Evolutionary conservation across 495 filamentous ascomycete genomes (phyloP), one percentile per base, ranked within the genome.

Genomic region (Penicillium malachiteum): DNA sequence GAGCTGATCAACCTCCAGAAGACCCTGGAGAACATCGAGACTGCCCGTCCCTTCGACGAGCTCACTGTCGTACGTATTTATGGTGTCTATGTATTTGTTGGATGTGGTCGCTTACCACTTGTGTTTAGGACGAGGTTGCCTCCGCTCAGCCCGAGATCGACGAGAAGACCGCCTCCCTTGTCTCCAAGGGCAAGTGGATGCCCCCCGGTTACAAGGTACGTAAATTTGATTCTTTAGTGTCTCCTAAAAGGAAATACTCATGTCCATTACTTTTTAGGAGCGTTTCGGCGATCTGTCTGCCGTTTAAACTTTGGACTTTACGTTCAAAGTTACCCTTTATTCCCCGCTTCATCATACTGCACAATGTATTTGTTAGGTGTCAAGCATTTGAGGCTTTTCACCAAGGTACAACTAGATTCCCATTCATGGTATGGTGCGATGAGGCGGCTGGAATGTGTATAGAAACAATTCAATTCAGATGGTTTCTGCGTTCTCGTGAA

Each of bases 191-290:
- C 75, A 89, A 92, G 81, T 99, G 95, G 95, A 80, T 84, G 77
- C 91, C 94, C 63, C 91, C 95, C 46, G 95, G 95, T 69, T 99
- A 99, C 87, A 96, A 96, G 91, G 92, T 91, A 76, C 56, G 84
- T 78, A 58, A 17, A 1, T 43, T 8, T 7, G 40, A 13, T 26
- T 35, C 11, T n/a, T 11, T 39, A 3, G n/a, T 13, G n/a, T 14
- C 30, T 40, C 13, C 14, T 16, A 14, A 26, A 34, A 34, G 1
- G 34, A 17, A 50, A 45, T 48, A 21, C 50, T 59, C 13, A 52
- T 47, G n/a, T n/a, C n/a, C n/a, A n/a, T 38, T 10, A 14, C 17
- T 45, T 35, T 64, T 46, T 63, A 96, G 92, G 93, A 97, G 86
- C 96, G 90, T 85, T 97, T 97, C 81, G 93, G 93, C 81, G 91